phyloP scores from a whole-genome alignment of 2,329 filamentous ascomycete genomes.

The Ophiostoma australiae region DNA sequence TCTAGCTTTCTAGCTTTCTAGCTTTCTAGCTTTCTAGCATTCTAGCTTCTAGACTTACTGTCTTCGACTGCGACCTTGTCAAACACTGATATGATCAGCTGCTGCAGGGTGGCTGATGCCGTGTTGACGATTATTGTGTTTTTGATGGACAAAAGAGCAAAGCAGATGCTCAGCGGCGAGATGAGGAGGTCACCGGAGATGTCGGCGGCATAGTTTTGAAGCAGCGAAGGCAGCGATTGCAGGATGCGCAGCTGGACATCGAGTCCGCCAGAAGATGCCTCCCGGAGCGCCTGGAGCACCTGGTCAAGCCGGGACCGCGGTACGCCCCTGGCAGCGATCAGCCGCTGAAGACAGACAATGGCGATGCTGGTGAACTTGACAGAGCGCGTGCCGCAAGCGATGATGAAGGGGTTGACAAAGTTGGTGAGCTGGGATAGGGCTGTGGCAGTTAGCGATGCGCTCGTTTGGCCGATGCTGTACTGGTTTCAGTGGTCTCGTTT shows the following conservation, averaged over 20 bases:
- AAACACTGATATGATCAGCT: conserved; percentile 86
- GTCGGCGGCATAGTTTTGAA: conserved; percentile 84
- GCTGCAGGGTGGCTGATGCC: conserved; percentile 91
- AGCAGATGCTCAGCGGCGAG: conserved; percentile 82
- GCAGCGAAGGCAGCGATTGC: conserved; percentile 79
- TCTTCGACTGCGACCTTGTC: conserved; percentile 85
- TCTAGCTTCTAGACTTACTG: conserved; percentile 32
- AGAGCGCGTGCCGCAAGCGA: conserved; percentile 87
- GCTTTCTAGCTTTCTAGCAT: neutral
- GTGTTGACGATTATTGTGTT: conserved; percentile 93
- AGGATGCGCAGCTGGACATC: conserved; percentile 96
- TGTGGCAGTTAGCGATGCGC: conserved; percentile 35
- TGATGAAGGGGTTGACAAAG: conserved; percentile 89
- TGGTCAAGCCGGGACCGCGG: conserved; percentile 76
- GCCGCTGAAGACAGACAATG: conserved; percentile 79
- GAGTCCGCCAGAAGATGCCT: conserved; percentile 72
- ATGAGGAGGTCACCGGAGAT: conserved; percentile 77
- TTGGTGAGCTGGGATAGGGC: conserved; percentile 76
- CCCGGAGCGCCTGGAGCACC: conserved; percentile 79
- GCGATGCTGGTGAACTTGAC: conserved; percentile 83
- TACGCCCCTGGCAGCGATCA: conserved; percentile 76
- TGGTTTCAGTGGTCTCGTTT: neutral
- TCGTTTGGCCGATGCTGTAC: neutral
- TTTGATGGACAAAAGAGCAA: conserved; percentile 84
- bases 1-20: too few species aligned